Evolutionary conservation across 495 filamentous ascomycete genomes (phyloP).

Genomic region (Glonium stellatum): DNA sequence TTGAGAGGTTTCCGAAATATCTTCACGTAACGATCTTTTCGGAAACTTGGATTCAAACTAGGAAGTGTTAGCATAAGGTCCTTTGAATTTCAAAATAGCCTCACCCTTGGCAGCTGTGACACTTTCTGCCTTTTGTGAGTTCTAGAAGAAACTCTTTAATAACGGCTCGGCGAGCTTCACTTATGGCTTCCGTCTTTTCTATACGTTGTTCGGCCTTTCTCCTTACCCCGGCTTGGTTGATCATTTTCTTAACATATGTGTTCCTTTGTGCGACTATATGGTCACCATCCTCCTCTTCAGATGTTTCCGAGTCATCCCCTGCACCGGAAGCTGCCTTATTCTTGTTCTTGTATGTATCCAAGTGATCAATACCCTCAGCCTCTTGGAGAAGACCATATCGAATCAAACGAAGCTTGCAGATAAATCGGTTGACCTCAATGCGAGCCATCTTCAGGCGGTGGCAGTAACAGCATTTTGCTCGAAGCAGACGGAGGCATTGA

Average conservation of each 20-base stretch:
- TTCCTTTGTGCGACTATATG: slow-evolving; percentile 59
- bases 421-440: slow-evolving; percentile 62
- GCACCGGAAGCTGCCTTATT: slow-evolving; percentile 38
- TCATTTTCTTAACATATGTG: slow-evolving; percentile 60
- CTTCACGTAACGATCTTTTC: slow-evolving; percentile 82
- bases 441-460: slow-evolving; percentile 70
- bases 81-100: background rate
- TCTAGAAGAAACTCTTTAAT: slow-evolving; percentile 73
- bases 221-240: slow-evolving; percentile 47
- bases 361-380: slow-evolving; percentile 51
- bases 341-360: slow-evolving; percentile 2
- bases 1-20: slow-evolving; percentile 80
- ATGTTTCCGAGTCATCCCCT: slow-evolving; percentile 45
- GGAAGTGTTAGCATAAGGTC: background rate
- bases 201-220: slow-evolving; percentile 47
- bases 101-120: slow-evolving; percentile 60
- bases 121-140: slow-evolving; percentile 58
- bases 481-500: slow-evolving; percentile 73
- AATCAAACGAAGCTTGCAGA: slow-evolving; percentile 80
- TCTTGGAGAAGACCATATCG: slow-evolving; percentile 76
- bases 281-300: slow-evolving; percentile 52
- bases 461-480: slow-evolving; percentile 85
- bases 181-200: slow-evolving; percentile 73
- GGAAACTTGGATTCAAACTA: slow-evolving; percentile 52
- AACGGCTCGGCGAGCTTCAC: slow-evolving; percentile 63